Percentiles rank a stretch among this genome's conserved stretches.
Conservation (phyloP, 352 stramenopile genomes). For the Pythium sukuiense region DNA sequence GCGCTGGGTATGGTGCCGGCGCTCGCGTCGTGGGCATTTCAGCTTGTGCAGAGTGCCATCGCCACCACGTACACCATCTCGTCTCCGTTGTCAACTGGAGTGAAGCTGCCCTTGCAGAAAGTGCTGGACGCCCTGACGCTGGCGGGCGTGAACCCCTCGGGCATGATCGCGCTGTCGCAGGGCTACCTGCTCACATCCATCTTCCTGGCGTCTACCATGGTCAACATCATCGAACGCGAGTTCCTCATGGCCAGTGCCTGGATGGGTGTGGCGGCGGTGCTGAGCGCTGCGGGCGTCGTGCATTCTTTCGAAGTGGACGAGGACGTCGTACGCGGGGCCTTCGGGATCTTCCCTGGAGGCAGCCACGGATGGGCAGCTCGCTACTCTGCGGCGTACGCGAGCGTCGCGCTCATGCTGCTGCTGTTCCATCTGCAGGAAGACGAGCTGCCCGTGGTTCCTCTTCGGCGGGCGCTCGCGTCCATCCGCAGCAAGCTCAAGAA, state of each 20-base stretch:
- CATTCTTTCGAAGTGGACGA: slow-evolving; percentile 45
- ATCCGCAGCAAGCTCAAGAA: not conserved
- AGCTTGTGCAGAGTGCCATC: slow-evolving; percentile 39
- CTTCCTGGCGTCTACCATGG: slow-evolving; percentile 45
- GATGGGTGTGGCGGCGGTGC: slow-evolving; percentile 33
- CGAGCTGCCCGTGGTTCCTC: slow-evolving; percentile 18
- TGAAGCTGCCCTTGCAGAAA: slow-evolving; percentile 16
- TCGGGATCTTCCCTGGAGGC: slow-evolving; percentile 32
- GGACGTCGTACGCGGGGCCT: slow-evolving; percentile 28
- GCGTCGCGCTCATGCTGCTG: slow-evolving; percentile 26
- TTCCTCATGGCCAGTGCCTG: slow-evolving; percentile 39
- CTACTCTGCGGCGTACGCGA: slow-evolving; percentile 22
- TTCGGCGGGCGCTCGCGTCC: slow-evolving; percentile 5
- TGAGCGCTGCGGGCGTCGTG: slow-evolving; percentile 37
- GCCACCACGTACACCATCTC: slow-evolving; percentile 16
- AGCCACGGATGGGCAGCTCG: slow-evolving; percentile 23
- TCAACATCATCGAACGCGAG: slow-evolving; percentile 51
- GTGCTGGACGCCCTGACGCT: slow-evolving; percentile 29
- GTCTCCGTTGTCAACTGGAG: not conserved
- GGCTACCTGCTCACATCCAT: slow-evolving; percentile 49
- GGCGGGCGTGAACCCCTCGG: slow-evolving; percentile 36
- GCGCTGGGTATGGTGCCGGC: slow-evolving; percentile 42
- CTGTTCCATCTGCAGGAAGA: slow-evolving; percentile 35
- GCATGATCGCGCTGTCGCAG: slow-evolving; percentile 44
- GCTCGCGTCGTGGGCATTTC: slow-evolving; percentile 41